Percentiles rank a stretch among this genome's conserved stretches.
Evolutionary conservation across 176 grass and related monocot genomes (phyloP).

Genomic region (Carex cristatella): DNA sequence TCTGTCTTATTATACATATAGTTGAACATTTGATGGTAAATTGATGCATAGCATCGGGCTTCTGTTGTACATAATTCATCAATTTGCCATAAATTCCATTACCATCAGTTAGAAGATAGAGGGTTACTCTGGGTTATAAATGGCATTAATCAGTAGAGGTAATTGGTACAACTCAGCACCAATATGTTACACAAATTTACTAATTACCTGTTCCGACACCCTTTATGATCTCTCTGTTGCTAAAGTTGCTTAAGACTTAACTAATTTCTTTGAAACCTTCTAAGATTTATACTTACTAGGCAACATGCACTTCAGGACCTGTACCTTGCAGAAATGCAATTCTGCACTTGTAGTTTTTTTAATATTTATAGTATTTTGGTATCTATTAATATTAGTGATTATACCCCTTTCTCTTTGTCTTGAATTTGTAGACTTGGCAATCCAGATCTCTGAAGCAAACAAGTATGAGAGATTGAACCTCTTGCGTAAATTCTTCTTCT

Average conservation of each 20-base stretch:
- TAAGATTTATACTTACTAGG: background rate
- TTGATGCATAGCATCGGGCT: background rate
- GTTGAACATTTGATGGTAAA: background rate
- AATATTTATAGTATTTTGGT: too few relatives aligned
- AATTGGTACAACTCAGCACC: background rate
- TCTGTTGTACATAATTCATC: background rate
- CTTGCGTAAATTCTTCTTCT: constrained; percentile 68
- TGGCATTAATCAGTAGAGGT: background rate
- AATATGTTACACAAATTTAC: background rate
- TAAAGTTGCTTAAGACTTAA: background rate
- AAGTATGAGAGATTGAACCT: constrained; percentile 40
- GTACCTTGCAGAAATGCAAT: background rate
- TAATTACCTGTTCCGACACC: background rate
- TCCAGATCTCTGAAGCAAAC: constrained; percentile 37
- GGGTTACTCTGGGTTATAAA: background rate
- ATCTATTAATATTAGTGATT: background rate
- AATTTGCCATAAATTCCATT: background rate
- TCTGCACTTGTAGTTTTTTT: background rate
- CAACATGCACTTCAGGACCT: background rate
- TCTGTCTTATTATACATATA: background rate
- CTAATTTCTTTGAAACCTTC: background rate
- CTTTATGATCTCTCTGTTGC: background rate
- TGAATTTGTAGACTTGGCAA: constrained; percentile 49
- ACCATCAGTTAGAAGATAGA: background rate
- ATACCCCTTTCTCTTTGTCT: constrained; percentile 5